A percentile compares a stretch with the other conserved stretches of the same genome.
Evolutionary conservation across 2,329 filamentous ascomycete species (phyloP).

Genomic region (Paraphaeosphaeria sporulosa): DNA sequence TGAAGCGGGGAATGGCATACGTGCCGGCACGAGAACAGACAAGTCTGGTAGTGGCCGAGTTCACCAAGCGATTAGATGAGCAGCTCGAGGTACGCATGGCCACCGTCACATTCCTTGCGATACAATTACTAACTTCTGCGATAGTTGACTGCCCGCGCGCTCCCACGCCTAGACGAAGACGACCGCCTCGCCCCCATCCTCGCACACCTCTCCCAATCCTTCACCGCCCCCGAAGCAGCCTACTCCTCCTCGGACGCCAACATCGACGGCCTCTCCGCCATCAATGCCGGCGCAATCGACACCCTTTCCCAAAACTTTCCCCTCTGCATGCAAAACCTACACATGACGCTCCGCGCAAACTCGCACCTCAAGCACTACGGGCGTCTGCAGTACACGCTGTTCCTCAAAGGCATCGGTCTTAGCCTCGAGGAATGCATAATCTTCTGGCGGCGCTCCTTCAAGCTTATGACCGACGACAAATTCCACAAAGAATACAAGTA

Average conservation of each 20-base stretch:
- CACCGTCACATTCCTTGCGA: background rate
- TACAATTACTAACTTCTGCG: conserved; percentile 12
- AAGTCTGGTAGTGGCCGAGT: conserved; percentile 89
- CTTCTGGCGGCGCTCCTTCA: conserved; percentile 91
- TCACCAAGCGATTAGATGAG: conserved; percentile 78
- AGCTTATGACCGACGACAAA: conserved; percentile 85
- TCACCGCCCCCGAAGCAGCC: conserved; percentile 86
- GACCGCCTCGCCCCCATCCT: conserved; percentile 82
- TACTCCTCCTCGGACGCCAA: conserved; percentile 75
- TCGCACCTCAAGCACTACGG: conserved; percentile 93
- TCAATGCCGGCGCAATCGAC: conserved; percentile 70
- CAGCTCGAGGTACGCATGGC: conserved; percentile 74
- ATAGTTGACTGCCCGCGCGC: conserved; percentile 84
- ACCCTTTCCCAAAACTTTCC: conserved; percentile 81
- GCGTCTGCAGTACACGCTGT: conserved; percentile 92
- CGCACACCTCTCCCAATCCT: conserved; percentile 90
- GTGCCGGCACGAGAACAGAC: conserved; percentile 87
- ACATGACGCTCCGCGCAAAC: conserved; percentile 84
- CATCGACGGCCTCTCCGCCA: conserved; percentile 77
- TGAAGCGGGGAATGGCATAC: conserved; percentile 85
- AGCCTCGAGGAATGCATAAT: conserved; percentile 88
- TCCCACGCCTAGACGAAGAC: conserved; percentile 94
- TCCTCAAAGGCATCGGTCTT: conserved; percentile 94
- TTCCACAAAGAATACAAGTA: conserved; percentile 99
- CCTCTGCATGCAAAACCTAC: conserved; percentile 92